Base-by-base conservation (phyloP, 2,329 filamentous ascomycete genomes). In the Albifimbria verrucaria region DNA sequence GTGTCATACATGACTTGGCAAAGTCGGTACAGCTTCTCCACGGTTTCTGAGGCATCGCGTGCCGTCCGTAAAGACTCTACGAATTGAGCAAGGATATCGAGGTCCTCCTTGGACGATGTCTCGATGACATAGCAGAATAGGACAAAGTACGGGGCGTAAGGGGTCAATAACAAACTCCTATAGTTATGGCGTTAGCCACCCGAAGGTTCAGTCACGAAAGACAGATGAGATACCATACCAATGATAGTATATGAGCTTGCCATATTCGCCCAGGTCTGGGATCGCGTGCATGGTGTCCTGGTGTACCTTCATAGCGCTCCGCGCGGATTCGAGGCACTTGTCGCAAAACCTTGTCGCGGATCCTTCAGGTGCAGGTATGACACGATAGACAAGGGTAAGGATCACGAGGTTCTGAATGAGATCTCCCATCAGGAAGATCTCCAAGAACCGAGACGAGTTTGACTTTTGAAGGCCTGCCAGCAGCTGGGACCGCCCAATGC, bases 1-100 rank as follows among this genome's bases (percentile, higher is more conserved):
- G 88, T 81, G 51, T 81, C 81, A 55, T 77, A 76, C 64, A 88
- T 82, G 23, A 87, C 77, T 32, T 79, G 76, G 58, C 81, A 87
- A 24, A 88, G 74, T n/a, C 77, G 79, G 60, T 84, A 79, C 12
- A 88, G 72, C 60, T 83, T 84, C 24, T 80, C 76, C 21, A 84
- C 77, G 2, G 81, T 78, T 60, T 86, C 80, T 1, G 83, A 87
- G 2, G 78, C 69, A 4, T 73, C 72, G 45, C 74, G 74, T 3
- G 77, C 74, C 0, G 76, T 74, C 54, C 79, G 73, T 3, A 87
- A 75, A 2, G 80, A 85, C 20, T 69, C 65, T 48, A 81, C 77
- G 58, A 88, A 87, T 2, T 79, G 74, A 32, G 77, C 74, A 1
- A 88, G 72, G 1, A 78, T 74, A 25, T 69, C 61, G 4, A 88